Evolutionary conservation across 108 stramenopile species (phyloP).

Genomic region (Aurantiochytrium sp.): DNA sequence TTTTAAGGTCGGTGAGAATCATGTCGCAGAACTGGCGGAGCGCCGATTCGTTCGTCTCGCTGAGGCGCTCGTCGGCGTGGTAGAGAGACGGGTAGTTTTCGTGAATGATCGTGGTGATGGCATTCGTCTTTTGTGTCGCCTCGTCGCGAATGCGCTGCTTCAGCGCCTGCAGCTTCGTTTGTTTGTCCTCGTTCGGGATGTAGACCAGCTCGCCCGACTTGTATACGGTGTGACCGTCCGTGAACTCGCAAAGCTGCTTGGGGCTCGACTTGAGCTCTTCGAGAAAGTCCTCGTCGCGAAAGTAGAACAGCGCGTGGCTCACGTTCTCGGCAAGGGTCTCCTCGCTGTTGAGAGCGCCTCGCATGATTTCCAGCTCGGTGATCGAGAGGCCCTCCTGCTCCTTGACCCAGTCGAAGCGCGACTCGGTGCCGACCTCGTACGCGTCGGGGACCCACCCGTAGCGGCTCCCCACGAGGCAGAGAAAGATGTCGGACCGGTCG

Average conservation of each 20-base stretch:
- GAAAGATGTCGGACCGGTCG: neutral
- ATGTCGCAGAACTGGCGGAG: neutral
- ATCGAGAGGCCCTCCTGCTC: neutral
- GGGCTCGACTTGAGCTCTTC: neutral
- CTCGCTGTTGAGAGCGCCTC: neutral
- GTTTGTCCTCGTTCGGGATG: slow-evolving; percentile 21
- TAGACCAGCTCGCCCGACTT: neutral
- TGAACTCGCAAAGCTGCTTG: neutral
- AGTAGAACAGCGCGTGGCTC: slow-evolving; percentile 3
- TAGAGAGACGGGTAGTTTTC: slow-evolving; percentile 4
- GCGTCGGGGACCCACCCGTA: neutral
- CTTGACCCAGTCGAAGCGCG: neutral
- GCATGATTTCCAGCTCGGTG: slow-evolving; percentile 13
- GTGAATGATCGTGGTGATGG: neutral
- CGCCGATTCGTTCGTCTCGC: neutral
- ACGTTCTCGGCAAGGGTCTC: neutral
- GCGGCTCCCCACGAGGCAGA: neutral
- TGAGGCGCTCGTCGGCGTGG: neutral
- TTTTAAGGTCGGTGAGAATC: neutral
- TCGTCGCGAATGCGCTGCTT: neutral
- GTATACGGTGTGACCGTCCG: neutral
- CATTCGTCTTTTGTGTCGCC: neutral
- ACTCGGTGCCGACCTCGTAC: slow-evolving; percentile 9
- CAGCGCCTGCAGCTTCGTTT: neutral
- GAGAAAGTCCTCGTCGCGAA: neutral